phyloP scores from a whole-genome alignment of 139 green algal species.

The Volvox reticuliferus region DNA sequence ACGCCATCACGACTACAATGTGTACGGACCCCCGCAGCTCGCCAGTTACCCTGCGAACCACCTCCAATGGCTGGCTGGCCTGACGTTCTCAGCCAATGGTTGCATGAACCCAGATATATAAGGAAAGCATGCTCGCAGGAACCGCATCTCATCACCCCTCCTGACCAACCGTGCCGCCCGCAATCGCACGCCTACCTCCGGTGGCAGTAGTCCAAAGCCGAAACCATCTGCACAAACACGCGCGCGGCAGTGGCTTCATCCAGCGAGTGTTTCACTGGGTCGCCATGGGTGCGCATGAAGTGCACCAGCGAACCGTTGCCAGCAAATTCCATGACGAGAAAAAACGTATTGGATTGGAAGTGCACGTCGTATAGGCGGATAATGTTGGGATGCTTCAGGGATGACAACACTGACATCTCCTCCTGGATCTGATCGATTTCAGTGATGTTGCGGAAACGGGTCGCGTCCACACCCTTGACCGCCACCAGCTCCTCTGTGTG shows the following conservation, averaged over 20 bases:
- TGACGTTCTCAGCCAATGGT: too few species aligned
- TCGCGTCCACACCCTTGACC: slow-evolving; percentile 79
- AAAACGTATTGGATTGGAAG: slow-evolving; percentile 71
- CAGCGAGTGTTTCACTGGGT: slow-evolving; percentile 42
- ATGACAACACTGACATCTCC: slow-evolving; percentile 77
- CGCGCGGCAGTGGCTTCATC: slow-evolving; percentile 68
- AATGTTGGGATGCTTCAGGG: slow-evolving; percentile 82
- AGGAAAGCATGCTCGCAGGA: background rate
- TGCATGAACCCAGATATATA: too few species aligned
- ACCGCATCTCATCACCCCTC: background rate
- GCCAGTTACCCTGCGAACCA: too few species aligned
- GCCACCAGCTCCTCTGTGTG: slow-evolving; percentile 76
- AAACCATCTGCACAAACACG: slow-evolving; percentile 77
- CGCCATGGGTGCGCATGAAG: slow-evolving; percentile 53
- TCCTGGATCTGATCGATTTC: slow-evolving; percentile 83
- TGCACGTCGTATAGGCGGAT: slow-evolving; percentile 74
- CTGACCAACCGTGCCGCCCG: too few species aligned
- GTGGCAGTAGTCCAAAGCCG: slow-evolving; percentile 87
- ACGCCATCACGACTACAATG: too few species aligned
- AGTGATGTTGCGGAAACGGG: slow-evolving; percentile 73
- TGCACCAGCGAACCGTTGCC: slow-evolving; percentile 70
- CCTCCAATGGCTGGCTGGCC: too few species aligned
- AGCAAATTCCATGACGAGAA: slow-evolving; percentile 87
- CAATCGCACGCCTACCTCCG: slow-evolving; percentile 49
- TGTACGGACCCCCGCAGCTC: too few species aligned